Evolutionary conservation across 2,329 filamentous ascomycete species (phyloP), one percentile per base, ranked within the genome.

Genomic region (Stachybotrys chlorohalonatus): DNA sequence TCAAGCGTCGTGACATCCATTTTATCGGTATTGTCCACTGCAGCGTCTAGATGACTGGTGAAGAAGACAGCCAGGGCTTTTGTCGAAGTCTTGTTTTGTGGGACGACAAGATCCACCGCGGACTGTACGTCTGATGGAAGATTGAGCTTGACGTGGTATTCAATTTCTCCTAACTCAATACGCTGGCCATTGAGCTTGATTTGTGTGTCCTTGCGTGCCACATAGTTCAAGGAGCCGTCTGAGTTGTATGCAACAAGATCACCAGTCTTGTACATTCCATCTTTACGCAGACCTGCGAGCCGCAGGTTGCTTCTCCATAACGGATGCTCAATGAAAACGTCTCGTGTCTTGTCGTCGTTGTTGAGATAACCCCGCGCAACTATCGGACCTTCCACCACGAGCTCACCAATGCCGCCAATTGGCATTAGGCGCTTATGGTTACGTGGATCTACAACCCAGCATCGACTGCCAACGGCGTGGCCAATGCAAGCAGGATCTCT

Each of bases 111-210:
- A 53, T 81, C 78, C 2, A 75, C 74, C 0, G 70, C 73, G 0
- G 77, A 73, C 47, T 70, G 71, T 9, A 71, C 68, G 6, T 68
- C 64, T 0, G 65, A 56, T 0, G 75, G 71, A 15, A 81, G 62
- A 31, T 72, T 70, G 13, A 62, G 62, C 5, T 67, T 63, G 58
- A 76, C 71, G 54, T 76, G 69, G 54, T 73, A 68, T 55, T 78
- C 75, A 11, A 78, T 73, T 57, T 72, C 75, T 42, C 72, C 73
- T 54, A 78, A 70, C 65, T 79, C 86, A 58, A 83, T 75, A 52
- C 83, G 70, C 58, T 79, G 82, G 39, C 85, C 86, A 17, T 75
- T 72, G 39, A 86, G 66, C 66, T 87, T 86, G 55, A 84, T 76
- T 64, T 82, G 82, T 16, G 75, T 76, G 60, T 86, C 83, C 59